phyloP scores from a whole-genome alignment of 345 rosid genomes.

The Citrus sinensis region DVS_A1.0 CM039167.1:201001-201500 shows the following conservation, averaged over 20 bases:
- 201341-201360: not conserved
- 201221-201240: not conserved
- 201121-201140: not conserved
- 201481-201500: not conserved
- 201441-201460: not conserved
- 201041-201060: not conserved
- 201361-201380: not conserved
- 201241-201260: not conserved
- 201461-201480: not conserved
- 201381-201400: not conserved
- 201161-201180: not conserved
- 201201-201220: not conserved
- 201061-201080: not conserved
- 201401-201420: not conserved
- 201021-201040: not conserved
- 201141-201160: not conserved
- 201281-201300: not conserved
- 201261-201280: not conserved
- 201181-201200: not conserved
- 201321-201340: not conserved
- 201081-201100: not conserved
- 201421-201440: not conserved
- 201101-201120: not conserved
- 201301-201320: too few species aligned
- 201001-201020: slow-evolving; percentile 20